Evolutionary conservation across 2,329 filamentous ascomycete genomes (phyloP), one percentile per base, ranked within the genome.

Genomic region (Talaromyces pinophilus): DNA sequence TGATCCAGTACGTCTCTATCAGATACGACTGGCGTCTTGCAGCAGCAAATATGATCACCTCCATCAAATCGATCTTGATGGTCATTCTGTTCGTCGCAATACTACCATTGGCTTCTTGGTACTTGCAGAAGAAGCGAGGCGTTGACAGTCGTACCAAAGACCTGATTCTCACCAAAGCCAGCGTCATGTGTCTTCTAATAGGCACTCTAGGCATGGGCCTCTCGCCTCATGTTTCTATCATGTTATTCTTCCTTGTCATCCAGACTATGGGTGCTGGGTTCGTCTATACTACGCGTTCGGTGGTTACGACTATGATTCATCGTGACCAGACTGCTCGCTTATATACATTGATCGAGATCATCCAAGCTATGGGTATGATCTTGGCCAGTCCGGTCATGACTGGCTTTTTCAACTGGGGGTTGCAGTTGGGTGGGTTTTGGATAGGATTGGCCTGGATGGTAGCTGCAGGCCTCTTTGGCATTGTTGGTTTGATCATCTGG

Each of bases 1-100:
- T 85, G 15, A 76, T 83, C n/a, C 81, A 83, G 66, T 85, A 85
- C 70, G 81, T 83, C 19, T 84, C 82, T 0, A 82, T 81, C n/a
- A 76, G 83, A 28, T 85, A 84, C 64, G 70, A 72, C 28, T 84
- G 82, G 81, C 79, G 80, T 40, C 75, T 85, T 19, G 80, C 82
- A 0, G 69, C 75, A 57, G 74, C 80, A 62, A 81, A 80, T 52
- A 71, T 80, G 64, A 72, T 84, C 22, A 75, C 82, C 4, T 82
- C 82, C 0, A 78, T 83, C 61, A 81, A 82, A 66, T 81, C 82
- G 1, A 80, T 78, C 2, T 76, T 83, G 8, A 83, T 82, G 40
- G 79, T 84, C 5, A 75, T 82, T 3, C 73, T 83, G 1, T 79
- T 85, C n/a, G 72, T 82, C 1, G 75, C 81, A 35, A 73, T 82